These are phyloP conservation scores for Hypoxylon intermedium DNA, from an alignment of 495 filamentous ascomycete species.

Conservation along the genomic window DNA sequence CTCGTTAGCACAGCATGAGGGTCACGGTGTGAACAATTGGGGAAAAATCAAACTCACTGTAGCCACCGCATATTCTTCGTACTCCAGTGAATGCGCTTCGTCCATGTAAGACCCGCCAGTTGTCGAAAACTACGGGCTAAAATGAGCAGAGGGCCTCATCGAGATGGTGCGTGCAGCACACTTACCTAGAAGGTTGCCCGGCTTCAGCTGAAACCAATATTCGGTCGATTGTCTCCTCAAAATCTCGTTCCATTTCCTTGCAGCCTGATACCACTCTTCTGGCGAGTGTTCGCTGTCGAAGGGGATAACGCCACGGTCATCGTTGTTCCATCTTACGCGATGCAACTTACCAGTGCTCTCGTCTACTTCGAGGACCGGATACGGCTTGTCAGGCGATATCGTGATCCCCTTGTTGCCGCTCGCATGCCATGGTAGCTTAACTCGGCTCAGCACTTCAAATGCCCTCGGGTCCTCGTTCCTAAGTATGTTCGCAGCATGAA, in stretches of 20 bases:
- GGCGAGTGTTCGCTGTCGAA: constrained; percentile 36
- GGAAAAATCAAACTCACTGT: constrained; percentile 64
- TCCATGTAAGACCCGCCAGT: constrained; percentile 93
- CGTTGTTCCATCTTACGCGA: constrained; percentile 90
- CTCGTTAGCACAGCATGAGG: constrained; percentile 26
- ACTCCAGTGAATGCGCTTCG: constrained; percentile 80
- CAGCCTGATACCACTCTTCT: constrained; percentile 78
- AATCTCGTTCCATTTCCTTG: constrained; percentile 68
- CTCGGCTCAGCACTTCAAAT: constrained; percentile 58
- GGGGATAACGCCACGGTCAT: constrained; percentile 74
- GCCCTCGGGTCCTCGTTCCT: constrained; percentile 52
- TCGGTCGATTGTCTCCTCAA: constrained; percentile 60
- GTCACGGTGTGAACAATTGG: neutral
- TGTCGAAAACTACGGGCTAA: constrained; percentile 76
- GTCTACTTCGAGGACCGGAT: constrained; percentile 70
- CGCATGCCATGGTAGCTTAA: constrained; percentile 73
- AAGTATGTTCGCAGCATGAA: constrained; percentile 69
- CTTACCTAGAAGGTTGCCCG: constrained; percentile 78
- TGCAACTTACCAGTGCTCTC: constrained; percentile 57
- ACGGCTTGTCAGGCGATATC: constrained; percentile 69
- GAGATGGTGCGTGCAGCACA: constrained; percentile 4
- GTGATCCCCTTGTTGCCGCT: constrained; percentile 83
- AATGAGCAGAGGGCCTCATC: constrained; percentile 14
- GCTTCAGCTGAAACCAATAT: constrained; percentile 78
- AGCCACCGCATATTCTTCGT: constrained; percentile 86